Base-by-base conservation (phyloP, 257 asterid genomes). In the Marsdenia floribunda region DNA sequence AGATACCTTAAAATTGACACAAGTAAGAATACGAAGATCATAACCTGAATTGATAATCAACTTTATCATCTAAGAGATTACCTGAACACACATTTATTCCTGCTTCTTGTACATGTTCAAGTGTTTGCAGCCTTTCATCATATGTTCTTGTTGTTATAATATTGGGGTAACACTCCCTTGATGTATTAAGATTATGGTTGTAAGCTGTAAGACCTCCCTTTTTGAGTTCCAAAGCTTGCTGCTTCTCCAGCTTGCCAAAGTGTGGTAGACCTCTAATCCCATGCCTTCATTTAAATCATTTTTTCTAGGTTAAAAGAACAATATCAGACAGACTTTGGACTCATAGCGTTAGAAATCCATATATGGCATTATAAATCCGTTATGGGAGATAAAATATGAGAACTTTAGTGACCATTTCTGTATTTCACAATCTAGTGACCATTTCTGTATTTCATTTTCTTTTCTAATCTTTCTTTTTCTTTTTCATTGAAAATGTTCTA, bases 191-290 rank as follows among this genome's bases (percentile, higher is more conserved):
- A 78, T 91, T 93, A 81, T 93, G 98, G 83, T 93, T 93, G 81
- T 93, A 93, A 78, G 98, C 97, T 22, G 98, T 93, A 73, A 92
- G 95, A 71, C 96, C 97, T 33, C 96, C 98, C 80, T 88, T 78
- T 86, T 95, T 95, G 54, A 92, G 97, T 77, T 89, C 93, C 75
- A 90, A 70, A 68, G 99, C 99, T 83, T 95, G 98, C 81, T 95
- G 96, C 85, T 90, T 90, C 89, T 92, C 99, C 80, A 95, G 89
- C 99, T 92, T 95, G 33, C 98, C 98, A 92, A 76, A 58, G 97
- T 92, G 87, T 96, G 90, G 90, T 96, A 92, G 70, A 95, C 99
- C 88, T 95, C 99, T 97, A 95, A 90, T 26, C 98, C 99, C 99
- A 95, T 95, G 24, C 60, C 99, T 92, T 76, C 74, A 71, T 78